Evolutionary conservation across 179 eudicot genomes (phyloP).

Genomic region (Actinidia arguta): DNA sequence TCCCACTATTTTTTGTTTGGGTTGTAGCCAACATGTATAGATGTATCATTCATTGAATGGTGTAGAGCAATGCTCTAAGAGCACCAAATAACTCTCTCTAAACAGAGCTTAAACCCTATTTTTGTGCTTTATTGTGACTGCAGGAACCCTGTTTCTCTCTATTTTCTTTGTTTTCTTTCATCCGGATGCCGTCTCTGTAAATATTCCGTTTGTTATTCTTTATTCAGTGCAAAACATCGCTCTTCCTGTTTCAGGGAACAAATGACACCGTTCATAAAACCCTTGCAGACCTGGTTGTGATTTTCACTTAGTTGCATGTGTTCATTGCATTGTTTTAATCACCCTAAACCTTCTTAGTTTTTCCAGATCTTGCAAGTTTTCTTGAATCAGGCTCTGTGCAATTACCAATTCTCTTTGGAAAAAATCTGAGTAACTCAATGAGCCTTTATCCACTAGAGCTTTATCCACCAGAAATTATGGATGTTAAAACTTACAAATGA

Average conservation of each 20-base stretch:
- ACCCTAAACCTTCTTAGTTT: neutral
- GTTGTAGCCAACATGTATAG: too few species aligned
- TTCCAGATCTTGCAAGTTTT: neutral
- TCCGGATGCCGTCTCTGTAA: too few species aligned
- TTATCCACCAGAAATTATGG: too few species aligned
- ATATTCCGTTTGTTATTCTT: neutral
- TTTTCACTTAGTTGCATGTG: too few species aligned
- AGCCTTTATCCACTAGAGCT: neutral
- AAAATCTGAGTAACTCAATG: neutral
- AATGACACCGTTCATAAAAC: neutral
- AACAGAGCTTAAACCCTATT: neutral
- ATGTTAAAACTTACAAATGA: too few species aligned
- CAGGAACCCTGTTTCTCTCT: neutral
- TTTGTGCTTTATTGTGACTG: neutral
- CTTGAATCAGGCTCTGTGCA: neutral
- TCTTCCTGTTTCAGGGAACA: neutral
- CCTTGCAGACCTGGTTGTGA: neutral
- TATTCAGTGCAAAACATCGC: neutral
- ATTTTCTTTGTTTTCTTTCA: neutral
- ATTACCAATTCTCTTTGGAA: neutral
- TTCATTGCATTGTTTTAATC: too few species aligned
- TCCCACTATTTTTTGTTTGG: too few species aligned
- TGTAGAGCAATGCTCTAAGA: too few species aligned
- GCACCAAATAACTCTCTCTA: too few species aligned
- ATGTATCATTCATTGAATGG: too few species aligned